Base-by-base conservation (phyloP, 2,329 filamentous ascomycete genomes). In the Aspergillus carbonarius region DNA sequence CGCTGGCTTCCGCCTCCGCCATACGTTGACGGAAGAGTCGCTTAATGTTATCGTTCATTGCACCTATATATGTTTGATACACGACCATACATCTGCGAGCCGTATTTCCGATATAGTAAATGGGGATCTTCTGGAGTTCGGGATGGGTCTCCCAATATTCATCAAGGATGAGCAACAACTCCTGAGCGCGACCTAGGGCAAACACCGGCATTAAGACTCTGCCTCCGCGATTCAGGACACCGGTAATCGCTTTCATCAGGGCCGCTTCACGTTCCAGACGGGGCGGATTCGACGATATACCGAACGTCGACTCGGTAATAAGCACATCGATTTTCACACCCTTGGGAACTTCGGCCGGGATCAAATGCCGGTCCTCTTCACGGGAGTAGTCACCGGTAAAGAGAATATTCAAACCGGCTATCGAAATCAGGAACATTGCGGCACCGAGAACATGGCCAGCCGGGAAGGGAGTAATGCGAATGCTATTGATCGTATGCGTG, bases 11-110 rank as follows among this genome's bases (percentile, higher is more conserved):
- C 9, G 92, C 91, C 73, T 96, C 92, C 4, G 91, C 92, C 86
- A 96, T 96, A 49, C 92, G 87, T 75, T 96, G 92, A 54, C 90
- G 85, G 76, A 97, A 97, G n/a, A 96, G 84, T 10, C 91, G 86
- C 75, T 96, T 97, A 80, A 99, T 98, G 69, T 97, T 98, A 71
- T 98, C 93, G 73, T 99, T 99, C 95, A 99, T 99, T 56, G 93
- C 92, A 50, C 93, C 92, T 50, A 98, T 92, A 70, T 98, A 99
- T 1, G 95, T 99, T 74, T 98, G 95, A 72, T 99, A 99, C 3
- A 98, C 92, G 30, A 97, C 86, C 95, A 99, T 99, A 78, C 95
- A 99, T 76, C 96, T 95, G 62, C 93, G 83, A 1, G 95, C 95
- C 42, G 98, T 85, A 69, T 96, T 96, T 68, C 91, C 95, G 55